Evolutionary conservation across 2,329 filamentous ascomycete genomes (phyloP), one percentile per base, ranked within the genome.

Genomic region (Fusarium xylarioides): DNA sequence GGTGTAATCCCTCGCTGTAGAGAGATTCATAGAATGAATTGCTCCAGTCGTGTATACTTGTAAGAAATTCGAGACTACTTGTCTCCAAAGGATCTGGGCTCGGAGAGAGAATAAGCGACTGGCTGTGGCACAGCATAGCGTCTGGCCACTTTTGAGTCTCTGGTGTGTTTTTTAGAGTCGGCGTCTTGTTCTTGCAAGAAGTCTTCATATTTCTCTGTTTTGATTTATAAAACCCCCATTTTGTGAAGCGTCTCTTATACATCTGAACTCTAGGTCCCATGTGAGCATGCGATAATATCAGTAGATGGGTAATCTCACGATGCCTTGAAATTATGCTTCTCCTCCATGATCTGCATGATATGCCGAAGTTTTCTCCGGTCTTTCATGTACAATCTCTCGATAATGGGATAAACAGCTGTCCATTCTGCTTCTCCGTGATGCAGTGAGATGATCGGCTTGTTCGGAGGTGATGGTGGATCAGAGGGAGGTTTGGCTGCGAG

Each of bases 211-310:
- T 44, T 21, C 61, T 59, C 6, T 21, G 52, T 32, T 50, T 70
- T 21, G 66, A 70, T 49, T 71, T 71, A 11, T 21, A 55, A 30
- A 71, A 67, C 1, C 67, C 68, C 68, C 67, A 70, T 53, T 70
- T 70, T 23, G 68, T 63, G 21, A 71, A 70, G 1, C 68, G 42
- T 14, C 66, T 71, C 30, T 71, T 71, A 14, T 71, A 70, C 68
- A 71, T 71, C 11, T 71, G 68, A 9, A 55, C 23, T 4, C 68
- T 71, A 2, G 0, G 0, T 4, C 2, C 4, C 6, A 7, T 14
- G 23, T 70, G 16, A 68, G 67, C 16, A 42, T 23, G 5, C 14
- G 10, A 16, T 7, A 9, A 44, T 5, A 28, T 23, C 32, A 19
- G 11, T 3, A 21, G 26, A 3, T 19, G 19, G 18, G 14, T 30